phyloP scores from a whole-genome alignment of 345 rosid species.

The Boechera retrofracta region DNA sequence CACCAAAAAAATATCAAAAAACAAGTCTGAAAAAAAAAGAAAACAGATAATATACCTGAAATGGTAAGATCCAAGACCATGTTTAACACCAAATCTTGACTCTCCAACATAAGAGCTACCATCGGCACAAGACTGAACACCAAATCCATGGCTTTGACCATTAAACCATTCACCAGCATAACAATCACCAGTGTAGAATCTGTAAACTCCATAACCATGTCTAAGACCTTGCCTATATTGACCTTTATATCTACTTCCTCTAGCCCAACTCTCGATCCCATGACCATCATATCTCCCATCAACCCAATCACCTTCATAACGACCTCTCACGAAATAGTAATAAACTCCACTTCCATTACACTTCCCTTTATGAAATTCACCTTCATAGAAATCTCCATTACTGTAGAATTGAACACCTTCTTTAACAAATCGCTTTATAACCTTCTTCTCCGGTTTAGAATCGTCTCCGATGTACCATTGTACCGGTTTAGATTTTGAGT shows the following conservation, averaged over 20 bases:
- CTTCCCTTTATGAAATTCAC: slow-evolving; percentile 83
- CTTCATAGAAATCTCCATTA: slow-evolving; percentile 93
- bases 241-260: slow-evolving; percentile 94
- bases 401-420: slow-evolving; percentile 93
- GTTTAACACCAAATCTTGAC: slow-evolving; percentile 87
- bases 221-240: slow-evolving; percentile 86
- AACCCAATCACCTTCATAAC: slow-evolving; percentile 94
- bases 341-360: slow-evolving; percentile 94
- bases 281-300: slow-evolving; percentile 90
- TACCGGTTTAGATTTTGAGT: slow-evolving; percentile 53
- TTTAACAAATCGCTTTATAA: slow-evolving; percentile 44
- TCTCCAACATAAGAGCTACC: slow-evolving; percentile 87
- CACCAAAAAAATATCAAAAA: neutral
- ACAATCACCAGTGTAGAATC: slow-evolving; percentile 90
- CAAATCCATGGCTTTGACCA: slow-evolving; percentile 96
- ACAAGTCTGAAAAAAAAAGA: neutral
- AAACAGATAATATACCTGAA: slow-evolving; percentile 62
- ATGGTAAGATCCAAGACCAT: slow-evolving; percentile 91
- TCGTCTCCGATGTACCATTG: slow-evolving; percentile 82
- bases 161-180: slow-evolving; percentile 92
- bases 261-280: slow-evolving; percentile 95
- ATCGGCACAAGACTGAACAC: slow-evolving; percentile 87
- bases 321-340: slow-evolving; percentile 73
- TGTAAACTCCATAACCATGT: slow-evolving; percentile 83
- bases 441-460: slow-evolving; percentile 30